Percentiles rank a stretch among this genome's conserved stretches.
Conservation (phyloP, 768 basidiomycete genomes). For the Lactarius akahatsu region DNA sequence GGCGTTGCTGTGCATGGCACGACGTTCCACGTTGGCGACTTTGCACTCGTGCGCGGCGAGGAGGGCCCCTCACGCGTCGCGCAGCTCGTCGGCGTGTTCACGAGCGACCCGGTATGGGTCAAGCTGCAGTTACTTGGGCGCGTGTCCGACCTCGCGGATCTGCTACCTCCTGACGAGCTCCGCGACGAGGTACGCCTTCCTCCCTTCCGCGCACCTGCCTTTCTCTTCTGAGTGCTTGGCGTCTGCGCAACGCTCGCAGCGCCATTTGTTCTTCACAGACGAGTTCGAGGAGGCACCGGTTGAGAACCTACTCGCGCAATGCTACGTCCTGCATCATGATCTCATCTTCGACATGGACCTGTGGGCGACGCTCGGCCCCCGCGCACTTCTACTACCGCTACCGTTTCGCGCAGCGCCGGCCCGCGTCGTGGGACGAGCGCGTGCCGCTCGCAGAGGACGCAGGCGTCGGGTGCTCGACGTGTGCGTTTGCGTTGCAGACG, state of each 20-base stretch:
- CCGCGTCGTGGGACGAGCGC: conserved; percentile 39
- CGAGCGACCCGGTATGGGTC: conserved; percentile 18
- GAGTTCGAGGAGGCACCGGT: conserved; percentile 40
- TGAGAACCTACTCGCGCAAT: conserved; percentile 46
- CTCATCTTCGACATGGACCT: conserved; percentile 31
- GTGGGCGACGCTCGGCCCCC: conserved; percentile 38
- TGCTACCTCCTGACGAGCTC: conserved; percentile 41
- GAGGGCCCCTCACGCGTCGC: conserved; percentile 58
- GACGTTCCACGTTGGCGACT: conserved; percentile 62
- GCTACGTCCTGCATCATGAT: conserved; percentile 46
- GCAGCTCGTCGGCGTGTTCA: conserved; percentile 44
- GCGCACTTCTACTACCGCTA: conserved; percentile 52
- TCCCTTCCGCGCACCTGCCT: neutral
- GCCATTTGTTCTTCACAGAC: conserved; percentile 61
- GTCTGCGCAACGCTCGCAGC: conserved; percentile 38
- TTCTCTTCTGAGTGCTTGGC: neutral
- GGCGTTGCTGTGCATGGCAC: conserved; percentile 50
- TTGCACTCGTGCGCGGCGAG: conserved; percentile 49
- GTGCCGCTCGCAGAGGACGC: conserved; percentile 37
- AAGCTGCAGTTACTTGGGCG: conserved; percentile 48
- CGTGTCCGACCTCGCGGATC: conserved; percentile 39
- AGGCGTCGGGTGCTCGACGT: conserved; percentile 48
- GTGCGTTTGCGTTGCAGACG: conserved; percentile 36
- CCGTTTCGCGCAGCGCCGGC: conserved; percentile 45
- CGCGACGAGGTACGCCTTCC: conserved; percentile 55